A percentile compares a stretch with the other conserved stretches of the same genome.
Evolutionary conservation across 371 early-diverging fungal species (phyloP).

Genomic region (Lichtheimia corymbifera): DNA sequence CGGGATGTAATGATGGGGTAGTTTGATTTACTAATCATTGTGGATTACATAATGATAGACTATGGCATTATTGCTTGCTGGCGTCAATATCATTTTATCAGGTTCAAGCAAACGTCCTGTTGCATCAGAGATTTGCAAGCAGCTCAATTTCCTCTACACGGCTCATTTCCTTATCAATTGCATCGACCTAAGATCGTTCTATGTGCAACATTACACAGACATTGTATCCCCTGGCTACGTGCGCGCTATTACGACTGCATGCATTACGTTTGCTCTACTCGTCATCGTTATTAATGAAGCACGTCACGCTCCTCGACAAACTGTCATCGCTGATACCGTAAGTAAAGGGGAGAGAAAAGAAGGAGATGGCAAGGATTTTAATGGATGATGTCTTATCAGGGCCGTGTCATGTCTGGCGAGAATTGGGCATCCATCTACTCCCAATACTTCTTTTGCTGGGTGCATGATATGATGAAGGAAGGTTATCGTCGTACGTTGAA

Average conservation of each 20-base stretch:
- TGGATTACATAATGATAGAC: constrained; percentile 14
- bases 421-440: constrained; percentile 56
- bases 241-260: constrained; percentile 17
- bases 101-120: constrained; percentile 10
- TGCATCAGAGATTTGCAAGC: constrained; percentile 26
- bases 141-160: constrained; percentile 32
- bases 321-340: constrained; percentile 36
- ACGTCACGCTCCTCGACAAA: constrained; percentile 26
- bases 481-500: constrained; percentile 49
- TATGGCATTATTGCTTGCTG: constrained; percentile 23
- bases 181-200: constrained; percentile 36
- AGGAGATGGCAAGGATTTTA: constrained; percentile 45
- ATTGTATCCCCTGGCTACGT: constrained; percentile 23
- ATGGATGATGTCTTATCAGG: constrained; percentile 30
- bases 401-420: constrained; percentile 51
- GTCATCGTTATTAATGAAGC: constrained; percentile 32
- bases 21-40: not conserved
- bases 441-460: constrained; percentile 56
- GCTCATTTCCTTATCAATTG: constrained; percentile 22
- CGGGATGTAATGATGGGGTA: not conserved
- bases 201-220: constrained; percentile 23
- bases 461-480: constrained; percentile 53
- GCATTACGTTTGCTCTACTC: constrained; percentile 18
- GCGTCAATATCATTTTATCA: constrained; percentile 23
- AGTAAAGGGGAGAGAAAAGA: constrained; percentile 30